Percentiles rank a stretch among this genome's conserved stretches.
phyloP scores from a whole-genome alignment of 2,329 filamentous ascomycete species.

The Colletotrichum sp. region DNA sequence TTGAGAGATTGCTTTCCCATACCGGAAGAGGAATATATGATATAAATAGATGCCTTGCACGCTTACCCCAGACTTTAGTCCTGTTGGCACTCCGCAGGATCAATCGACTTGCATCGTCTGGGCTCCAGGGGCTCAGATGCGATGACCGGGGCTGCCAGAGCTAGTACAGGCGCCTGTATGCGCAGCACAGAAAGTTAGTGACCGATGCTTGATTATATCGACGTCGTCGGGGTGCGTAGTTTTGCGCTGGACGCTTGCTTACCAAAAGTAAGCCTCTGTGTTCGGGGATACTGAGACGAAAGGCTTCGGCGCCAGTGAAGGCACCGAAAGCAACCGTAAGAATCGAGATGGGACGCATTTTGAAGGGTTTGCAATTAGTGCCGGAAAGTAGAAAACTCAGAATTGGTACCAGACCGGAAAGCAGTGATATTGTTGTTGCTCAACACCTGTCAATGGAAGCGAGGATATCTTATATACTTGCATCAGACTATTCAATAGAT shows the following conservation, averaged over 20 bases:
- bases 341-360: background rate
- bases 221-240: rapidly evolving
- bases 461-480: background rate
- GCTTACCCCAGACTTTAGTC: too few relatives aligned
- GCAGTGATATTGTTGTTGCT: rapidly evolving
- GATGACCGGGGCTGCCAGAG: background rate
- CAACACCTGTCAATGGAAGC: rapidly evolving
- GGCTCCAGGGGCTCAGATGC: background rate
- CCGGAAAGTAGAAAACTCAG: background rate
- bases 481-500: too few relatives aligned
- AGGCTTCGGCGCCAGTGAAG: background rate
- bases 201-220: background rate
- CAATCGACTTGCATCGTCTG: background rate
- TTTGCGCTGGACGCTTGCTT: background rate
- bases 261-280: background rate
- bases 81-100: background rate
- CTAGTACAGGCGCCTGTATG: background rate
- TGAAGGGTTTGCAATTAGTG: background rate
- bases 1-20: too few relatives aligned
- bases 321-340: background rate
- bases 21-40: too few relatives aligned
- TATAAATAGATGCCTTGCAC: too few relatives aligned
- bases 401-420: background rate
- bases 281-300: background rate
- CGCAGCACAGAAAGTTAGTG: too few relatives aligned